Evolutionary conservation across 2,329 filamentous ascomycete genomes (phyloP).

Genomic region (Colletotrichum liriopes): DNA sequence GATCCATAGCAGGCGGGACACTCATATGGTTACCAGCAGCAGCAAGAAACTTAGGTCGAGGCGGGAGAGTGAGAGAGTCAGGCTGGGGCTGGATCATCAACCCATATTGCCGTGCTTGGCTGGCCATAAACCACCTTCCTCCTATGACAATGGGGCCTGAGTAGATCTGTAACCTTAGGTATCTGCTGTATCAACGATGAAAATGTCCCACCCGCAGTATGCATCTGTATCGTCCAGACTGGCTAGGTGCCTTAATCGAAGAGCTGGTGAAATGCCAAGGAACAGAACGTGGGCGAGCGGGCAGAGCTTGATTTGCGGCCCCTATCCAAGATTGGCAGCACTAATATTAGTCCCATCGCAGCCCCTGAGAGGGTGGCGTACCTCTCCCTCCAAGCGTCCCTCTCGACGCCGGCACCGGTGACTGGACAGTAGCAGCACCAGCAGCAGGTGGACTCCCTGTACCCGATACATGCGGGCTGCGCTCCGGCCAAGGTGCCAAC

Average conservation of each 20-base stretch:
- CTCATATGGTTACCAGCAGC: not conserved
- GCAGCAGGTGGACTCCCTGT: constrained; percentile 3
- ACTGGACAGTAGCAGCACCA: not conserved
- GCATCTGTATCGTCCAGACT: not conserved
- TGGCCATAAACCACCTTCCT: not conserved
- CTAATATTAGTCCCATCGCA: constrained; percentile 43
- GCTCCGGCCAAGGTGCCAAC: constrained; percentile 23
- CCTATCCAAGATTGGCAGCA: constrained; percentile 41
- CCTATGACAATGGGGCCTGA: not conserved
- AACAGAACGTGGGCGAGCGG: constrained; percentile 37
- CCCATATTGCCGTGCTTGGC: not conserved
- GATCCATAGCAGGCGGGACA: not conserved
- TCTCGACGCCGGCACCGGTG: constrained; percentile 1
- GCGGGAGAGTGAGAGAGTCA: not conserved
- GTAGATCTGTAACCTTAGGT: not conserved
- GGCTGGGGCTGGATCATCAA: constrained; percentile 1
- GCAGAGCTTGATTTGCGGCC: constrained; percentile 43
- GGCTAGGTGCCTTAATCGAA: constrained; percentile 5
- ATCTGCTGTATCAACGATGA: not conserved
- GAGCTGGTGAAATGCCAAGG: constrained; percentile 39
- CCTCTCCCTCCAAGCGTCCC: not conserved
- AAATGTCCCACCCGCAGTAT: not conserved
- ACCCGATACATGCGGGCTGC: constrained; percentile 32
- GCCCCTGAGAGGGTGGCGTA: constrained; percentile 43
- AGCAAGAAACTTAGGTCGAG: not conserved